Conservation (phyloP, 495 filamentous ascomycete genomes). For the Podospora conica region DNA sequence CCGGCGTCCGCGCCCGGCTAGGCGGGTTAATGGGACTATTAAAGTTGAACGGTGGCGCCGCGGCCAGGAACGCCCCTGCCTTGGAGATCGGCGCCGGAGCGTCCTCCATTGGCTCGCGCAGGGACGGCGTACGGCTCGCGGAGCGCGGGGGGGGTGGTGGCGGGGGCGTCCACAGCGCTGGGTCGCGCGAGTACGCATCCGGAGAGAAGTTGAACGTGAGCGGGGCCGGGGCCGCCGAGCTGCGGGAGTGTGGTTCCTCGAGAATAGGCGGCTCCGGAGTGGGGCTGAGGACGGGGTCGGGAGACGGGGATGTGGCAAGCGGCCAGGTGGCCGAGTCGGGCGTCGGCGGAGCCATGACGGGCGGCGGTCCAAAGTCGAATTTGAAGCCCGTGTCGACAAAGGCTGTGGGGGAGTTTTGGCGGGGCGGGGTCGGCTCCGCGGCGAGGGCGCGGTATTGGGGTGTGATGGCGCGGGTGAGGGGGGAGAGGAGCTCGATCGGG, state of each 20-base stretch:
- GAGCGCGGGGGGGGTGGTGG: not conserved
- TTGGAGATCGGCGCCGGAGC: conserved; percentile 10
- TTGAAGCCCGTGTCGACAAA: conserved; percentile 25
- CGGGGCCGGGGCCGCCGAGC: conserved; percentile 17
- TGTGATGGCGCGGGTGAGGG: conserved; percentile 18
- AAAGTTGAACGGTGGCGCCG: not conserved
- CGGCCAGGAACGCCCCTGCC: not conserved
- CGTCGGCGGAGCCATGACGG: conserved; percentile 12
- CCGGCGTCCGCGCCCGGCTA: conserved; percentile 12
- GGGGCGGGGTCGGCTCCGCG: conserved; percentile 3
- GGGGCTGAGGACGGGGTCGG: not conserved
- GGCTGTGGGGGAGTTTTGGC: conserved; percentile 5
- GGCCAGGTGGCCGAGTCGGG: conserved; percentile 28
- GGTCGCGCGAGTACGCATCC: conserved; percentile 25
- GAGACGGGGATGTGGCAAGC: conserved; percentile 12
- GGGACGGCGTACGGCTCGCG: not conserved
- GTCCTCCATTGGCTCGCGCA: not conserved
- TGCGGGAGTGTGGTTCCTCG: conserved; percentile 5
- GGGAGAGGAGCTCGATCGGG: conserved; percentile 5
- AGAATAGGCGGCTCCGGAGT: not conserved
- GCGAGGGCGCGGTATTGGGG: conserved; percentile 15
- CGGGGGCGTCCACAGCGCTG: conserved; percentile 22
- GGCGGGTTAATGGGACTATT: not conserved
- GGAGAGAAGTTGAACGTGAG: conserved; percentile 27
- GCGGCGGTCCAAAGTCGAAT: conserved; percentile 23